Evolutionary conservation across 2,329 filamentous ascomycete genomes (phyloP).

Genomic region (Bertia moriformis): DNA sequence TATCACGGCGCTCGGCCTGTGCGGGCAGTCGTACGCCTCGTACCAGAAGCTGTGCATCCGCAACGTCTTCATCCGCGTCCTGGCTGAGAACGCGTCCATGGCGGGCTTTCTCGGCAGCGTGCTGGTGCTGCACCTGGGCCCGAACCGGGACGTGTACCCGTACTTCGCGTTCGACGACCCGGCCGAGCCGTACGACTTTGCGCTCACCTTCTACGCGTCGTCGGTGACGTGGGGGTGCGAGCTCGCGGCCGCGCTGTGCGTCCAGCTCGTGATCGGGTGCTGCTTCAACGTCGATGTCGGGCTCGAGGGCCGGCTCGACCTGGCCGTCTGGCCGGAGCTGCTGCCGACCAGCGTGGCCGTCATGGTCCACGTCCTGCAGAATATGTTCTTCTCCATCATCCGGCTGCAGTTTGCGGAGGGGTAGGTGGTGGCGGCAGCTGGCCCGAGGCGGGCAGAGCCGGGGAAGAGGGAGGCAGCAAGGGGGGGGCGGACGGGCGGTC

Average conservation of each 20-base stretch:
- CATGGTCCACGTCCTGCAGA: conserved; percentile 55
- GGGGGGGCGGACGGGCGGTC: too few relatives aligned
- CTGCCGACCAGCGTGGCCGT: conserved; percentile 51
- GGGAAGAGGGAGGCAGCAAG: too few relatives aligned
- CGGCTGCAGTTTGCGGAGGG: conserved; percentile 52
- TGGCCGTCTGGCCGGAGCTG: conserved; percentile 53
- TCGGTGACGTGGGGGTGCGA: conserved; percentile 54
- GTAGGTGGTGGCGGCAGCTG: too few relatives aligned
- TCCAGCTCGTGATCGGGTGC: conserved; percentile 39
- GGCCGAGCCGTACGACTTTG: conserved; percentile 38
- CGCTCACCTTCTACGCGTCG: conserved; percentile 47
- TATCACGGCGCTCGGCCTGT: conserved; percentile 36
- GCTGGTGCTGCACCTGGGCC: conserved; percentile 49
- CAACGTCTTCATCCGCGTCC: conserved; percentile 52
- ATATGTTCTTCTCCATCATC: conserved; percentile 59
- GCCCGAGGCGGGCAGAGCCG: too few relatives aligned
- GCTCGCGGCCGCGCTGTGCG: conserved; percentile 43
- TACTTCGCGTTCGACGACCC: conserved; percentile 51
- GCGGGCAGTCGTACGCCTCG: conserved; percentile 41
- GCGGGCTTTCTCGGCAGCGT: conserved; percentile 52
- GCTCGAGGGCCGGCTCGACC: conserved; percentile 47
- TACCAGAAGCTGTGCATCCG: conserved; percentile 54
- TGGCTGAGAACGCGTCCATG: conserved; percentile 57
- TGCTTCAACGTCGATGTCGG: conserved; percentile 49
- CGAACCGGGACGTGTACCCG: conserved; percentile 54